Conservation (phyloP, 768 basidiomycete genomes). For the Leccinum longicurvipes region DNA sequence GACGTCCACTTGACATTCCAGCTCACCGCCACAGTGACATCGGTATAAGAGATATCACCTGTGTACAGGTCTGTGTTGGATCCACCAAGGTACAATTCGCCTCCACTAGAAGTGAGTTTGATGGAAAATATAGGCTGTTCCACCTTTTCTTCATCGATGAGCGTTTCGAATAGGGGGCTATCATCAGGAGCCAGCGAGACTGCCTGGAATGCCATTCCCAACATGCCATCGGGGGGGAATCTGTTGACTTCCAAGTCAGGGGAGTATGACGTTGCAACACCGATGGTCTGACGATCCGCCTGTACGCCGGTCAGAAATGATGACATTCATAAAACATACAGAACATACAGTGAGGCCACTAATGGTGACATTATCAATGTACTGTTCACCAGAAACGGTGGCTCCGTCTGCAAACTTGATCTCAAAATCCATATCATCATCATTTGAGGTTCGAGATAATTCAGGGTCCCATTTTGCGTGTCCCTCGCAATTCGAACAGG, state of each 20-base stretch:
- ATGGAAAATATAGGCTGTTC: not conserved
- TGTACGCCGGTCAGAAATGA: not conserved
- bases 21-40: not conserved
- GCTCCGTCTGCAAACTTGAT: not conserved
- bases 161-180: not conserved
- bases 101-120: not conserved
- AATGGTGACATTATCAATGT: not conserved
- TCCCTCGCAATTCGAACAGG: not conserved
- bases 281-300: not conserved
- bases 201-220: not conserved
- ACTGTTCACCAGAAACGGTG: not conserved
- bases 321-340: not conserved
- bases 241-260: not conserved
- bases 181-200: not conserved
- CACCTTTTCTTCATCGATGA: not conserved
- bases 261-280: not conserved
- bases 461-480: not conserved
- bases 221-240: not conserved
- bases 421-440: not conserved
- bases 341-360: not conserved
- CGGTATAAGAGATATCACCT: not conserved
- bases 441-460: not conserved
- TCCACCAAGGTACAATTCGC: not conserved
- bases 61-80: not conserved
- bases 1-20: not conserved